phyloP scores from a whole-genome alignment of 768 basidiomycete species.

The Termitomyces sp. region DNA sequence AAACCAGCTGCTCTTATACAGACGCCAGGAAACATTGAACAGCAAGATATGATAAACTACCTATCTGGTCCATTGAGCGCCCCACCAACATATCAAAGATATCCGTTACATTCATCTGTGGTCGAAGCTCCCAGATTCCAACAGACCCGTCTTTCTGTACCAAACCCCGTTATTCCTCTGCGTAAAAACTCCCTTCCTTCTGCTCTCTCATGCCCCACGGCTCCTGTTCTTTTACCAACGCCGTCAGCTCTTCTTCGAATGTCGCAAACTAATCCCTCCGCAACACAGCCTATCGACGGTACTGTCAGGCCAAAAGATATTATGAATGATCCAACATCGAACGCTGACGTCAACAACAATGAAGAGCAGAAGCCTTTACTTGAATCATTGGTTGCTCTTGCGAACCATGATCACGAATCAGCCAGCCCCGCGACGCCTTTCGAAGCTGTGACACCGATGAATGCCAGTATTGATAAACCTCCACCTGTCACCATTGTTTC shows the following conservation, averaged over 20 bases:
- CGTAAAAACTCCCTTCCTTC: background rate
- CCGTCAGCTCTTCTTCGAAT: background rate
- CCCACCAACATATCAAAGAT: background rate
- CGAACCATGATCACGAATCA: background rate
- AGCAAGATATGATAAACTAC: background rate
- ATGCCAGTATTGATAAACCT: background rate
- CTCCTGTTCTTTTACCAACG: background rate
- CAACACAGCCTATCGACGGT: background rate
- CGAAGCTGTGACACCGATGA: constrained; percentile 5
- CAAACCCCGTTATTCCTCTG: background rate
- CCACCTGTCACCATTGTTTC: background rate
- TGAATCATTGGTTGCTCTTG: background rate
- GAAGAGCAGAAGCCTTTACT: background rate
- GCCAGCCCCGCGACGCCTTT: background rate
- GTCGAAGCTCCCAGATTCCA: background rate
- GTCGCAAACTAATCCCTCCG: background rate
- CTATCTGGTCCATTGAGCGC: constrained; percentile 6
- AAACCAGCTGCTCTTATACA: background rate
- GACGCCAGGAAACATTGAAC: background rate
- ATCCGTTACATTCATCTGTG: background rate
- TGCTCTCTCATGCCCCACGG: background rate
- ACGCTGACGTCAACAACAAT: background rate
- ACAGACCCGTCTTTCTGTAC: background rate
- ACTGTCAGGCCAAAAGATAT: background rate
- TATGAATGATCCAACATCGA: background rate